These are phyloP conservation scores for Moricandia moricandioides DNA, from an alignment of 345 rosid genomes.

Conservation along the genomic window DNA sequence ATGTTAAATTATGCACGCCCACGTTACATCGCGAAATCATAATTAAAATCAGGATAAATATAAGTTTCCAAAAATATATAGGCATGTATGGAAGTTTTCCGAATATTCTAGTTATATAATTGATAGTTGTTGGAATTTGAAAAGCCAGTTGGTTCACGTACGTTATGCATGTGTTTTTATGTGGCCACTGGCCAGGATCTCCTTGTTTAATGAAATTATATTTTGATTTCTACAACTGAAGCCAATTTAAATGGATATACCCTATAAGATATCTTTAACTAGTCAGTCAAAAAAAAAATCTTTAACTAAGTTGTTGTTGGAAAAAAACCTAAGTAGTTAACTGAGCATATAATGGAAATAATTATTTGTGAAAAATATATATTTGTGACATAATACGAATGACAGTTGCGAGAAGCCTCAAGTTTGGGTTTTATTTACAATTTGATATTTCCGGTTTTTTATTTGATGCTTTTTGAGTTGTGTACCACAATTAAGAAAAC, in stretches of 20 bases:
- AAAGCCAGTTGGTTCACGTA: slow-evolving; percentile 26
- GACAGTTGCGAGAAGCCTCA: no score
- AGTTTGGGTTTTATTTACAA: no score
- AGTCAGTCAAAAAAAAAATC: no score
- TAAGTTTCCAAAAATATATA: background rate
- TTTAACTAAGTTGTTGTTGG: no score
- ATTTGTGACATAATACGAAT: no score
- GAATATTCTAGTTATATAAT: slow-evolving; percentile 9
- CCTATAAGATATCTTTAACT: background rate
- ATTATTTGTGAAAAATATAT: no score
- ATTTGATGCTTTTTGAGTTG: no score
- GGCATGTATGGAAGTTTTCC: slow-evolving; percentile 22
- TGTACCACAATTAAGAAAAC: no score
- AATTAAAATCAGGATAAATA: slow-evolving; percentile 5
- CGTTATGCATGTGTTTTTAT: slow-evolving; percentile 33
- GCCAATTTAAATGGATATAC: slow-evolving; percentile 4
- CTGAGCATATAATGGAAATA: no score
- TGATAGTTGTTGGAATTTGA: slow-evolving; percentile 36
- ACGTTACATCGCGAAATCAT: slow-evolving; percentile 9
- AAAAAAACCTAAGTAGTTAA: no score
- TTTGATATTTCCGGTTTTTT: no score
- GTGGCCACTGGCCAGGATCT: slow-evolving; percentile 17
- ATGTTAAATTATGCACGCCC: slow-evolving; percentile 13
- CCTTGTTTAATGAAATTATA: background rate
- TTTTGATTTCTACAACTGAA: background rate